These are phyloP conservation scores for Carex littledalei DNA, from an alignment of 176 grass and related monocot species.

Conservation along the genomic window DNA sequence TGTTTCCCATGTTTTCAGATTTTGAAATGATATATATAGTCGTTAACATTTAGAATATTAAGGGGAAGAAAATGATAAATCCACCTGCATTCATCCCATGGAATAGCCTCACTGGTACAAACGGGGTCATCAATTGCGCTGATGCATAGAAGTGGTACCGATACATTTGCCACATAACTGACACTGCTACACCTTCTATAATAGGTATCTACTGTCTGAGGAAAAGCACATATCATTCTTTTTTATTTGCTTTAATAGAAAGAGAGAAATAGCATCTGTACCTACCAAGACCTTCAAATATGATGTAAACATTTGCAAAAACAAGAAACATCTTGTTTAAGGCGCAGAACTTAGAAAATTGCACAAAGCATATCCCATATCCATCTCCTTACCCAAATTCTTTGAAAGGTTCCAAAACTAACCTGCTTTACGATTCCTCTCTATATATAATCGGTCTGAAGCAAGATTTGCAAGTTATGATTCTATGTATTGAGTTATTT, in stretches of 20 bases:
- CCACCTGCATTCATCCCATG: conserved; percentile 97
- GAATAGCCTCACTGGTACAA: conserved; percentile 93
- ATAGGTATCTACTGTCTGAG: conserved; percentile 97
- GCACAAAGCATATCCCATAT: not conserved
- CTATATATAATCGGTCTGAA: not conserved
- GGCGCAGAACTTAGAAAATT: not conserved
- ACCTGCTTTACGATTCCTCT: not conserved
- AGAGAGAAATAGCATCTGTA: not conserved
- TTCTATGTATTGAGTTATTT: not conserved
- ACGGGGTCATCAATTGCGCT: conserved; percentile 94
- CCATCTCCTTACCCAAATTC: not conserved
- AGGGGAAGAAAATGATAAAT: not conserved
- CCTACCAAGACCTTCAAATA: not conserved
- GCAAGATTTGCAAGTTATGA: not conserved
- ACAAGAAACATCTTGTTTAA: not conserved
- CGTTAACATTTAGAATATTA: not conserved
- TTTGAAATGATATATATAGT: not conserved
- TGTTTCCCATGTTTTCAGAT: not conserved
- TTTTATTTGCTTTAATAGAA: not conserved
- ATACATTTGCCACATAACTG: conserved; percentile 63
- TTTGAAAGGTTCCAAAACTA: not conserved
- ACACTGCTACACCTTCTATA: conserved; percentile 86
- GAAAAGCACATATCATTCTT: conserved; percentile 21
- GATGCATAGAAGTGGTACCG: conserved; percentile 81
- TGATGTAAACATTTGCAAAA: not conserved